These are phyloP conservation scores for Phylloboletellus chloephorus DNA, from an alignment of 1,284 basidiomycete species.

Conservation along the genomic window DNA sequence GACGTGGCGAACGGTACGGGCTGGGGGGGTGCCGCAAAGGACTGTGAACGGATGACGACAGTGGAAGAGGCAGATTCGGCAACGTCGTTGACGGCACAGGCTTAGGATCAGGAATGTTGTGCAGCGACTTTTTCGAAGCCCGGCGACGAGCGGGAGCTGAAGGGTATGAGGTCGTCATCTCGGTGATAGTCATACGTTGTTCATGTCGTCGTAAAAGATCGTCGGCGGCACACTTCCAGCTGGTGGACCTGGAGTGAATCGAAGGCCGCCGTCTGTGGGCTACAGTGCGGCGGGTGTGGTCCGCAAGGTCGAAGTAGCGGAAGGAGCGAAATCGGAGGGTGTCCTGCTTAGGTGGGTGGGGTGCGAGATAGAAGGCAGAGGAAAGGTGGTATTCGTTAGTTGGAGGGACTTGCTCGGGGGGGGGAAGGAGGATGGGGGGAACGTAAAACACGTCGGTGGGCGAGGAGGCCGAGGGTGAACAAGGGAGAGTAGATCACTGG, in stretches of 20 bases:
- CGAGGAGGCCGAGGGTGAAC: constrained; percentile 27
- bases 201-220: constrained; percentile 17
- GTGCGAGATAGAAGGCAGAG: constrained; percentile 47
- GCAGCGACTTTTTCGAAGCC: constrained; percentile 42
- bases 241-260: constrained; percentile 27
- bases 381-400: constrained; percentile 24
- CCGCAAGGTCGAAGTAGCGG: constrained; percentile 56
- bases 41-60: constrained; percentile 4
- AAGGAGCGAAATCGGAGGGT: constrained; percentile 46
- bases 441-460: not conserved
- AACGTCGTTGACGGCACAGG: constrained; percentile 49
- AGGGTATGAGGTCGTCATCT: constrained; percentile 12
- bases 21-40: constrained; percentile 6
- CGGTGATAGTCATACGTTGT: constrained; percentile 9
- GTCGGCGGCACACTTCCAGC: constrained; percentile 26
- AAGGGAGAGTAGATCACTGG: constrained; percentile 29
- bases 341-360: constrained; percentile 39
- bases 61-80: constrained; percentile 28
- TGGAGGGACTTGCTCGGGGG: not conserved
- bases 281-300: constrained; percentile 42
- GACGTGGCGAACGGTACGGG: constrained; percentile 20
- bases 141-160: constrained; percentile 25
- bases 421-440: not conserved
- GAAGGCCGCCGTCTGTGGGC: constrained; percentile 39
- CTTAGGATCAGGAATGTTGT: constrained; percentile 54